A percentile compares a stretch with the other conserved stretches of the same genome.
phyloP scores from a whole-genome alignment of 1,284 basidiomycete genomes.

The Cutaneotrichosporon mucoides region DNA sequence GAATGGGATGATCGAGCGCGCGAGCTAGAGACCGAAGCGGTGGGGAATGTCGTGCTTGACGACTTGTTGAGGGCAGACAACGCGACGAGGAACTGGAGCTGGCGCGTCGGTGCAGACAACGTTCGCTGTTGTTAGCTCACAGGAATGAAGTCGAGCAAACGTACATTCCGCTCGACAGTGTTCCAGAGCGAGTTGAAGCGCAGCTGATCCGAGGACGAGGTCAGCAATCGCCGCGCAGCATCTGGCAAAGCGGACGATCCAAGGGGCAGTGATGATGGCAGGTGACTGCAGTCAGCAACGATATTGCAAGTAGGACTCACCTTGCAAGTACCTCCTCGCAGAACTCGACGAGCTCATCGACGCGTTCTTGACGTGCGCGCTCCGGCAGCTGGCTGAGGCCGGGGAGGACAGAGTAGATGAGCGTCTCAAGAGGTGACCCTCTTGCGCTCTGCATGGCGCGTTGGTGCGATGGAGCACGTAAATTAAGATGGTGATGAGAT shows the following conservation, averaged over 20 bases:
- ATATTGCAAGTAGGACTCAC: slow-evolving; percentile 17
- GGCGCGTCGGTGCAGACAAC: slow-evolving; percentile 33
- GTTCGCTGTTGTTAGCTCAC: slow-evolving; percentile 26
- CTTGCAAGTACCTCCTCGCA: slow-evolving; percentile 40
- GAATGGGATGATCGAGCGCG: too few species aligned
- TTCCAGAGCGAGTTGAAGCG: slow-evolving; percentile 10
- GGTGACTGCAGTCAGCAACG: slow-evolving; percentile 9
- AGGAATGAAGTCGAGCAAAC: neutral
- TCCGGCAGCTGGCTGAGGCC: slow-evolving; percentile 22
- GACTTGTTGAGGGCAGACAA: slow-evolving; percentile 26
- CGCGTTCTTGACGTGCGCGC: slow-evolving; percentile 28
- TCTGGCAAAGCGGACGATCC: slow-evolving; percentile 5
- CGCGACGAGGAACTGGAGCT: slow-evolving; percentile 43
- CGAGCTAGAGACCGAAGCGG: too few species aligned
- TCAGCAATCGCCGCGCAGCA: slow-evolving; percentile 10
- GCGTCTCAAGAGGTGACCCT: slow-evolving; percentile 31
- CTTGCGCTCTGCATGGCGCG: slow-evolving; percentile 1
- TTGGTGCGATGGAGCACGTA: neutral
- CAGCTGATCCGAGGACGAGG: slow-evolving; percentile 2
- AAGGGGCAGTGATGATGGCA: slow-evolving; percentile 16
- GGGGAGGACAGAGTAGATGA: slow-evolving; percentile 36
- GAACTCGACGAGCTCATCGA: slow-evolving; percentile 38
- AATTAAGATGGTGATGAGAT: neutral
- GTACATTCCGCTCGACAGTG: slow-evolving; percentile 13
- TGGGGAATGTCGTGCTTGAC: slow-evolving; percentile 2